These are phyloP conservation scores for Brassica incana DNA, from an alignment of 345 rosid genomes.

Conservation along the genomic window DNA sequence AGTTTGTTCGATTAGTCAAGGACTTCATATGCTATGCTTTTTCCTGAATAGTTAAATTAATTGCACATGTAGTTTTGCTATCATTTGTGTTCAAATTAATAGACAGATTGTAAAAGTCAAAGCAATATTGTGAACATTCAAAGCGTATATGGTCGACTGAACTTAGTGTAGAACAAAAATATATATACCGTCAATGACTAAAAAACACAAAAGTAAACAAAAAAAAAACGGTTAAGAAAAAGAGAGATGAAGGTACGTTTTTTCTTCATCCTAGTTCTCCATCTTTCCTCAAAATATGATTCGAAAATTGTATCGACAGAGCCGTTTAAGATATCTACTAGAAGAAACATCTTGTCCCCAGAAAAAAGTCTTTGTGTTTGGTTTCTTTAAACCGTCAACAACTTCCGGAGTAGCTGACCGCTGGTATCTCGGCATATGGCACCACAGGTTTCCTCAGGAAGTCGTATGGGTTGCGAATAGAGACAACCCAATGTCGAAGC, in stretches of 20 bases:
- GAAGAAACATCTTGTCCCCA: not conserved
- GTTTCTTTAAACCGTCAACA: not conserved
- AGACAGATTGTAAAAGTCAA: not conserved
- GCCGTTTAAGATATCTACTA: not conserved
- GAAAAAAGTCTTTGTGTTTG: not conserved
- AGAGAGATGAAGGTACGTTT: not conserved
- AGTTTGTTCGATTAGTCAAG: too few relatives aligned
- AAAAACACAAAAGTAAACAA: too few relatives aligned
- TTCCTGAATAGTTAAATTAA: too few relatives aligned
- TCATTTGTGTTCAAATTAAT: not conserved
- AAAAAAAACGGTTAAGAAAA: not conserved
- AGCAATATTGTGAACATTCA: not conserved
- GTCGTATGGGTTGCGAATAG: constrained; percentile 38
- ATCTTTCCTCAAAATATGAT: not conserved
- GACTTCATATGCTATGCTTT: too few relatives aligned
- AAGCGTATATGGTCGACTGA: not conserved
- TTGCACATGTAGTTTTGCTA: too few relatives aligned
- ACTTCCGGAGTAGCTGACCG: constrained; percentile 2
- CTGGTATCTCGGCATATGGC: constrained; percentile 72
- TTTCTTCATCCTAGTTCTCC: not conserved
- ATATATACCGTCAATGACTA: not conserved
- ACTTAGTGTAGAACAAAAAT: not conserved
- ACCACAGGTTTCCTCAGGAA: constrained; percentile 55
- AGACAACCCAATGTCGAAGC: constrained; percentile 52
- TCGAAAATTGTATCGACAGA: not conserved